Conservation (phyloP, 306 rosid species). For the Purshia tridentata region DNA sequence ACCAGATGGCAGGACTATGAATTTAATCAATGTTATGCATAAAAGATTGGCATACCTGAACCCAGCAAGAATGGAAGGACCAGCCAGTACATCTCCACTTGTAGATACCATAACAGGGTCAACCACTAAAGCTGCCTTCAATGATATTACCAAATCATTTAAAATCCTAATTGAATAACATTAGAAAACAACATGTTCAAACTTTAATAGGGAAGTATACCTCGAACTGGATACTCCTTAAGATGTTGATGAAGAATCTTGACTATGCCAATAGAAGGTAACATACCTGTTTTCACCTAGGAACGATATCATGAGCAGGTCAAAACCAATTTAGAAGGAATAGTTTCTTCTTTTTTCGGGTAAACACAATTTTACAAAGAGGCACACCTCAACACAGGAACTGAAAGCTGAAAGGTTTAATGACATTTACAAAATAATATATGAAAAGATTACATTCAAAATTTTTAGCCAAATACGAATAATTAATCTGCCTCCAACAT, state of each 20-base stretch:
- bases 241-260: slow-evolving; percentile 61
- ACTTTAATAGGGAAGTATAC: slow-evolving; percentile 43
- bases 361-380: background rate
- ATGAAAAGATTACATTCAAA: background rate
- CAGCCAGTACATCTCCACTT: slow-evolving; percentile 78
- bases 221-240: slow-evolving; percentile 67
- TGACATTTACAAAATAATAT: background rate
- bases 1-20: slow-evolving; percentile 5
- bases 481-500: background rate
- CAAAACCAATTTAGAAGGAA: slow-evolving; percentile 13
- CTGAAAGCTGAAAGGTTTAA: background rate
- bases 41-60: slow-evolving; percentile 54
- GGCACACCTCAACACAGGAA: background rate
- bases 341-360: background rate
- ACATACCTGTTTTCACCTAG: slow-evolving; percentile 94
- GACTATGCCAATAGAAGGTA: slow-evolving; percentile 61
- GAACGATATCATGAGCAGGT: slow-evolving; percentile 25
- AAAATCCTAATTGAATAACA: slow-evolving; percentile 26
- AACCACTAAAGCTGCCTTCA: slow-evolving; percentile 90
- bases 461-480: background rate
- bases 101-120: slow-evolving; percentile 98
- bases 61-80: slow-evolving; percentile 63
- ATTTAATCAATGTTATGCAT: slow-evolving; percentile 12
- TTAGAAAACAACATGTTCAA: slow-evolving; percentile 8
- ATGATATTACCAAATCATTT: slow-evolving; percentile 31